A percentile compares a stretch with the other conserved stretches of the same genome.
phyloP scores from a whole-genome alignment of 192 early-diverging fungal genomes.

The Rhizoclosmatium globosum region DNA sequence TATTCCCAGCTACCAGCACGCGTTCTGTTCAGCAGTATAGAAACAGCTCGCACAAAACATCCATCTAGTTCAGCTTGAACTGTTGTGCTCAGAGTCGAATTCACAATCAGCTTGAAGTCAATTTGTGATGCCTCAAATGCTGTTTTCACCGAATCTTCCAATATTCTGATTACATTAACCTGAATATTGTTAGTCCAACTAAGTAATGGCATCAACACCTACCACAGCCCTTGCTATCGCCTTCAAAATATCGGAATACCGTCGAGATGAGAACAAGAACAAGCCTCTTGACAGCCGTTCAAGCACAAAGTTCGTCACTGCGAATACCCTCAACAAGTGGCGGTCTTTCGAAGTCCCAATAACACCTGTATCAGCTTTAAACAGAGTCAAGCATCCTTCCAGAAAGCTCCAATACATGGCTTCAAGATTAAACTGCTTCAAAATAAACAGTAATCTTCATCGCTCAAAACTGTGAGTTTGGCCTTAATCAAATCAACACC shows the following conservation, averaged over 20 bases:
- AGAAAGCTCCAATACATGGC: slow-evolving; percentile 41
- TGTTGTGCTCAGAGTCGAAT: slow-evolving; percentile 18
- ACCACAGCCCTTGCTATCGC: slow-evolving; percentile 24
- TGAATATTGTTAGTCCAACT: background rate
- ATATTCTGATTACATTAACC: slow-evolving; percentile 15
- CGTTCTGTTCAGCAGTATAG: slow-evolving; percentile 29
- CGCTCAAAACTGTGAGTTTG: slow-evolving; percentile 31
- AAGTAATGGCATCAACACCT: background rate
- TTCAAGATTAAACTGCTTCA: slow-evolving; percentile 47
- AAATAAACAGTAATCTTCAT: slow-evolving; percentile 44
- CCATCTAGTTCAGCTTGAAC: slow-evolving; percentile 40
- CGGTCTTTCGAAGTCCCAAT: slow-evolving; percentile 4
- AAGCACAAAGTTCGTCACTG: slow-evolving; percentile 37
- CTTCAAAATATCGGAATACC: slow-evolving; percentile 26
- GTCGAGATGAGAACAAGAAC: slow-evolving; percentile 26
- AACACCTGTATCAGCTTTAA: background rate
- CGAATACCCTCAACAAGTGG: slow-evolving; percentile 25
- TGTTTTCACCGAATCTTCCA: slow-evolving; percentile 22
- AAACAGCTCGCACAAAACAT: slow-evolving; percentile 35
- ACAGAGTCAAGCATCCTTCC: background rate
- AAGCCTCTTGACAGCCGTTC: slow-evolving; percentile 29
- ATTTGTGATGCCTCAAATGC: slow-evolving; percentile 3
- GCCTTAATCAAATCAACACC: slow-evolving; percentile 16
- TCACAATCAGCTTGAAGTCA: background rate
- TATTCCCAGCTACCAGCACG: slow-evolving; percentile 36